phyloP scores from a whole-genome alignment of 495 filamentous ascomycete species.

The Staphylotrichum longicolle region DNA sequence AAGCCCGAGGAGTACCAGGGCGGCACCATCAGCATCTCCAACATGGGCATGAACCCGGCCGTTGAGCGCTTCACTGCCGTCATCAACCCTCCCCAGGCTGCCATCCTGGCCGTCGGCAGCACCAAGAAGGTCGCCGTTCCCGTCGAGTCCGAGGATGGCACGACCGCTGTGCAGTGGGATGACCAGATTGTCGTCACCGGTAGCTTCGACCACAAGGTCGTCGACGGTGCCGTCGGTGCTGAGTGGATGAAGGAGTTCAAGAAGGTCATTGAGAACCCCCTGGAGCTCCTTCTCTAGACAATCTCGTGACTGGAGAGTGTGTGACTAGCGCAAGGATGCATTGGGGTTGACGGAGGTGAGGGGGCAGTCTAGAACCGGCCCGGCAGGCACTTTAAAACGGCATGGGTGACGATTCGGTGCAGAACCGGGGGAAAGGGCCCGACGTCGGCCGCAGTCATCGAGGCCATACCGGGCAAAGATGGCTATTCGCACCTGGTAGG shows the following conservation, averaged over 20 bases:
- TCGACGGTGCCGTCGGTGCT: conserved; percentile 85
- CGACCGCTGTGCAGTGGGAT: conserved; percentile 78
- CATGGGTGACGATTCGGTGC: conserved; percentile 8
- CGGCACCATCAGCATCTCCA: conserved; percentile 98
- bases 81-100: conserved; percentile 98
- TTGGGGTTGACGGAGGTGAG: neutral
- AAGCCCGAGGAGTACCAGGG: conserved; percentile 99
- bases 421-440: neutral
- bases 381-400: conserved; percentile 10
- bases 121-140: conserved; percentile 92
- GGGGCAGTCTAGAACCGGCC: neutral
- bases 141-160: conserved; percentile 79
- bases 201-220: conserved; percentile 97
- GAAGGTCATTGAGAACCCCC: conserved; percentile 94
- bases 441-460: neutral
- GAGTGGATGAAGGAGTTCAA: conserved; percentile 98
- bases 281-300: conserved; percentile 82
- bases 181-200: conserved; percentile 93
- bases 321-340: neutral
- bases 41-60: conserved; percentile 99
- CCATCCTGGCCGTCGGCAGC: conserved; percentile 92
- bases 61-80: conserved; percentile 98
- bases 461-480: neutral
- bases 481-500: neutral
- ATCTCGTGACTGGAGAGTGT: neutral